phyloP scores from a whole-genome alignment of 2,329 filamentous ascomycete species.

The Myriosclerotinia curreyana region DNA sequence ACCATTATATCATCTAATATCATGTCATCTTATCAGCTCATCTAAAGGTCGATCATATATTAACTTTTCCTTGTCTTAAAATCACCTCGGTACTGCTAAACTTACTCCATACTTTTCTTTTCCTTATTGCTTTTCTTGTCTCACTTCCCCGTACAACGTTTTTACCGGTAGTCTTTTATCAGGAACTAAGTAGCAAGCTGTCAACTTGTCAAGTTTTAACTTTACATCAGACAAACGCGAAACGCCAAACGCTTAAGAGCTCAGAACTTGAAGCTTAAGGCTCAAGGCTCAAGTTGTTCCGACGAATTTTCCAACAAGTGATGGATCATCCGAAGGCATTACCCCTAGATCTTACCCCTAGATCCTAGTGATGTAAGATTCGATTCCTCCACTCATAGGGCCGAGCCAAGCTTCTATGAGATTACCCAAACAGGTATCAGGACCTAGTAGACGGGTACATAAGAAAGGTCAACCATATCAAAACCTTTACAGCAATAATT shows the following conservation, averaged over 20 bases:
- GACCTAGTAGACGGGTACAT: too few species aligned
- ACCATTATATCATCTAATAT: neutral
- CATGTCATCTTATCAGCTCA: neutral
- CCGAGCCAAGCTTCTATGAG: conserved; percentile 2
- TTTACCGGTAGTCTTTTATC: neutral
- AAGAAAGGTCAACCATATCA: too few species aligned
- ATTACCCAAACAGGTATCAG: conserved; percentile 1
- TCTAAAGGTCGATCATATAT: neutral
- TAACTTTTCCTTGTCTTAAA: conserved; percentile 7
- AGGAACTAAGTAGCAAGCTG: neutral
- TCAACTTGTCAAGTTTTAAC: neutral
- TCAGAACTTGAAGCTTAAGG: too few species aligned
- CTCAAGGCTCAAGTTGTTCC: conserved; percentile 1
- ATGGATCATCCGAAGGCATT: neutral
- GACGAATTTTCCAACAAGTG: neutral
- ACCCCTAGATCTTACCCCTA: neutral
- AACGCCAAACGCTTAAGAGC: neutral
- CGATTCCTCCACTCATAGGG: conserved; percentile 11
- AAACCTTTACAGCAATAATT: too few species aligned
- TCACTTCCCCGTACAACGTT: neutral
- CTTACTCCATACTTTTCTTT: neutral
- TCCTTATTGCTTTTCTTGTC: neutral
- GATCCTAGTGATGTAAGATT: conserved; percentile 3
- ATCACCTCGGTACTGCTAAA: neutral
- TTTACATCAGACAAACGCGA: neutral